Base-by-base conservation (phyloP, 148 eudicot species). In the Limonium bicolor region DNA sequence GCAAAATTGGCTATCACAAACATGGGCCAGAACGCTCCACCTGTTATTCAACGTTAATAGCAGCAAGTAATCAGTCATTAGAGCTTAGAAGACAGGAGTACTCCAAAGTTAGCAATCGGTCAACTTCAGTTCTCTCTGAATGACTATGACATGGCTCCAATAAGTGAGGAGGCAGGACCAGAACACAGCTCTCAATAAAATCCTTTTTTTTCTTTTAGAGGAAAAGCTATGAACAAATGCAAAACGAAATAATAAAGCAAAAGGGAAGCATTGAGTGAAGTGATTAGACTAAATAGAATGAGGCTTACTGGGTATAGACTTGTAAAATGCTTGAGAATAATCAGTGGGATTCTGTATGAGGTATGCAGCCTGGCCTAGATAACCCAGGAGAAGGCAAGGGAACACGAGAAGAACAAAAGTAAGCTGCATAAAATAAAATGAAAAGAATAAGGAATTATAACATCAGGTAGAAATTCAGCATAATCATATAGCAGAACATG, bases 311-410 rank as follows among this genome's bases (percentile, higher is more conserved):
- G 99, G 99, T 45, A 83, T 59, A 55, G 93, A 85, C 27, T 93
- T 67, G 66, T 70, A 90, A 69, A 90, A 90, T 53, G 74, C 70
- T 51, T 77, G 82, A 37, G 93, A 60, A 18, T 63, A 63, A 59
- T 85, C 82, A 19, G 50, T 75, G 27, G 59, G 72, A 51, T 90
- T 90, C 55, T 73, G 70, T 82, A 90, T 81, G 41, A 90, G 85
- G 57, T 84, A 90, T 49, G 99, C 99, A 54, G 99, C 99, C 69
- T 90, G 99, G 51, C 99, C 99, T 51, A 90, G 69, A 61, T 90
- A 90, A 8, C 99, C 99, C 88, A 90, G 50, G 20, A 90, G 55
- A 63, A 90, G 99, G 74, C 99, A 90, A 30, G 99, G 99, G 20
- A 90, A 71, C 38, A 90, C 99, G 59, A 90, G 84, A 44, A 78